Base-by-base conservation (phyloP, 352 stramenopile genomes). In the Pythium apleroticum region DNA sequence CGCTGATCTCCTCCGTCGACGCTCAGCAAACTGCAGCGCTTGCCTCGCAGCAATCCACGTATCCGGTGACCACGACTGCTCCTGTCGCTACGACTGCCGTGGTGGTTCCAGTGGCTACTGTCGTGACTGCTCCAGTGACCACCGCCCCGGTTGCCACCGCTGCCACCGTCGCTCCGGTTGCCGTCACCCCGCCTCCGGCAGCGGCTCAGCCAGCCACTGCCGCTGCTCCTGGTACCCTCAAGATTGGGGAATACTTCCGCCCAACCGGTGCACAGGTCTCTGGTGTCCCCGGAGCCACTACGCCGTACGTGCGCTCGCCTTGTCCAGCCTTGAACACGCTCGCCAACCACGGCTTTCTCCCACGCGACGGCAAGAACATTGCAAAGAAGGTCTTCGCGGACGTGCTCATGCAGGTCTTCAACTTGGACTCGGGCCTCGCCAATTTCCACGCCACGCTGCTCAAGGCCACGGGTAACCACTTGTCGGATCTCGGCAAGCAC, bases 271-370 rank as follows among this genome's bases (percentile, higher is more conserved):
- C 39, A 12, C 24, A 58, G 24, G 61, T 68, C 46, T 63, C 53
- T 12, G 61, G 53, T 12, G 12, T 35, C 3, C 30, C 49, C 4
- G 61, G 54, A 0, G 61, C 61, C 1, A 57, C 52, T 2, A 63
- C 61, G 33, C 52, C 39, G 12, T 68, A 50, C 53, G 61, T 68
- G 0, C 61, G 61, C 0, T 62, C 61, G 28, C 81, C 84, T 14
- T 92, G 84, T 46, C 84, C 81, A 28, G 77, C 73, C 25, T 69
- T 90, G 30, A 90, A 90, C 56, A 71, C 75, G 20, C 63, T 90
- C 28, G 79, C 81, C 5, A 90, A 90, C 50, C 78, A 88, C 57
- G 77, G 77, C 2, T 74, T 72, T 54, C 19, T 90, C 1, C 77
- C 77, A 3, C 76, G 81, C 19, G 65, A 84, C 22, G 77, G 77